These are phyloP conservation scores for Trichomonas vaginalis DNA, from an alignment of 208 protist species.

Conservation along the genomic window DNA sequence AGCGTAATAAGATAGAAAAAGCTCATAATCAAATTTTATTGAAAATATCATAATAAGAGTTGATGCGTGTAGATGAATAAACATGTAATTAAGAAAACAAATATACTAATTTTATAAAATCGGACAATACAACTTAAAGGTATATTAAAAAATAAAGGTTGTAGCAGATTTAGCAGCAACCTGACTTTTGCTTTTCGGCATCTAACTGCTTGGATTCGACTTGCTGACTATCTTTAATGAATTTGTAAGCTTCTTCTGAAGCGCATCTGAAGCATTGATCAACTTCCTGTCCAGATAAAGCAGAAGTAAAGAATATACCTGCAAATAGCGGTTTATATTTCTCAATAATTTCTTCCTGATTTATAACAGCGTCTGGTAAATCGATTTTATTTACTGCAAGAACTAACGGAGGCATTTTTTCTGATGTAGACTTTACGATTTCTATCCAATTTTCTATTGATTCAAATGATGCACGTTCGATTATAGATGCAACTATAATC, in stretches of 20 bases:
- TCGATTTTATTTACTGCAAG: constrained; percentile 14
- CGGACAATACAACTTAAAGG: neutral
- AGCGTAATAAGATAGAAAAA: no score
- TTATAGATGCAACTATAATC: neutral
- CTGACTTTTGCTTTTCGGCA: neutral
- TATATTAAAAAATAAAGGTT: no score
- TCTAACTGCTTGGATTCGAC: neutral
- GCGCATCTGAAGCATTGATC: neutral
- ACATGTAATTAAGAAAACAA: no score
- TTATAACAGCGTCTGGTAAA: neutral
- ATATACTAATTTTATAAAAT: no score
- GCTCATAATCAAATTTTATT: no score
- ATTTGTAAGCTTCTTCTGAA: neutral
- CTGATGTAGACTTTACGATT: neutral
- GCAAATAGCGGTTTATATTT: neutral
- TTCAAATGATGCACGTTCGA: neutral
- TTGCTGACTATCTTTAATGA: neutral
- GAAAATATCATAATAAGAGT: no score
- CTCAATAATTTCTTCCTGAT: neutral
- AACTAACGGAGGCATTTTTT: neutral
- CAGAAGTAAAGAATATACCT: neutral
- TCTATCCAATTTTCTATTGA: neutral
- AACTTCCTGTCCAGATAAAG: neutral
- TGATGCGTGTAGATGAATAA: no score
- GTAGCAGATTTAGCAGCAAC: neutral